phyloP scores from a whole-genome alignment of 495 filamentous ascomycete species.

The Annulohypoxylon stygium region DNA sequence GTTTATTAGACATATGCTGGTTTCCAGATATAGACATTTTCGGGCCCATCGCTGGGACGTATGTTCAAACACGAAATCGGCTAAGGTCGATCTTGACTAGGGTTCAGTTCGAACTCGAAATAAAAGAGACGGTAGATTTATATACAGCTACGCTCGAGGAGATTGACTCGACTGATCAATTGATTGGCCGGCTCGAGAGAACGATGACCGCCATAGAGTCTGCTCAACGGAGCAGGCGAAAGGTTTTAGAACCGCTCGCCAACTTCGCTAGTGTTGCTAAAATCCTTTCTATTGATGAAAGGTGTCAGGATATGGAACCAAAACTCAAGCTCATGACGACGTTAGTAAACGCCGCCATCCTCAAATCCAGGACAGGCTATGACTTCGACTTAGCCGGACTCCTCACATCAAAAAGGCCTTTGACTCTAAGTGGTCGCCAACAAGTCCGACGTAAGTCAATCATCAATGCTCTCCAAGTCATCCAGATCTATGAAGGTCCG shows the following conservation, averaged over 20 bases:
- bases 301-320: constrained; percentile 18
- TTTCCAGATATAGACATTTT: constrained; percentile 35
- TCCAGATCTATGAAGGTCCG: constrained; percentile 26
- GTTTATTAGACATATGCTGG: constrained; percentile 41
- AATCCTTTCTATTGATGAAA: constrained; percentile 28
- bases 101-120: constrained; percentile 25
- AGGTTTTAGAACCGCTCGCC: neutral
- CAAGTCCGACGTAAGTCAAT: constrained; percentile 23
- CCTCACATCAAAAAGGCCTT: constrained; percentile 16
- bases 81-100: constrained; percentile 14
- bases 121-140: constrained; percentile 25
- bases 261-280: constrained; percentile 22
- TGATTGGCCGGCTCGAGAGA: constrained; percentile 17
- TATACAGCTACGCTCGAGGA: constrained; percentile 10
- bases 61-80: constrained; percentile 1
- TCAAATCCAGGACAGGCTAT: constrained; percentile 41
- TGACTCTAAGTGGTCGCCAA: neutral
- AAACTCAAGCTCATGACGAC: constrained; percentile 23
- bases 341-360: constrained; percentile 15
- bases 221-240: constrained; percentile 24
- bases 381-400: constrained; percentile 24
- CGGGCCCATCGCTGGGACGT: neutral
- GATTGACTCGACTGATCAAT: constrained; percentile 9
- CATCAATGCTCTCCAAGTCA: constrained; percentile 33
- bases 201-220: constrained; percentile 20